Evolutionary conservation across 2,329 filamentous ascomycete genomes (phyloP).

Genomic region (Acrocalymma vagum): DNA sequence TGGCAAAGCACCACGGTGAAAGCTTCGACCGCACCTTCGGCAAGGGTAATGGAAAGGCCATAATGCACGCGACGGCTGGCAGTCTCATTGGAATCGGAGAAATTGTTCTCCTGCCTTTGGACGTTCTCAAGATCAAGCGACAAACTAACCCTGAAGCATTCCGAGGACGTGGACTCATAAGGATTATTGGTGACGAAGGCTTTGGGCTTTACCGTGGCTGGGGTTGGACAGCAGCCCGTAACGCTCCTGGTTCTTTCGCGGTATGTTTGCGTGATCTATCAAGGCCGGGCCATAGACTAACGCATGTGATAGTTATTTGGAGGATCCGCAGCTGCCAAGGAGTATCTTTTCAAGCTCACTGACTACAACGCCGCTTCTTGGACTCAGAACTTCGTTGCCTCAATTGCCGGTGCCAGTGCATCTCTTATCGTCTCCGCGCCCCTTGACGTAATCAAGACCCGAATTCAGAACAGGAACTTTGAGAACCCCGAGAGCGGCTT

Average conservation of each 20-base stretch:
- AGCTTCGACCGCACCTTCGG: conserved; percentile 91
- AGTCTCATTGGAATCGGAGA: conserved; percentile 97
- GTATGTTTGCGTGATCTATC: conserved; percentile 61
- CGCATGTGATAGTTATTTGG: conserved; percentile 77
- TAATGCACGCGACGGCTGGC: conserved; percentile 96
- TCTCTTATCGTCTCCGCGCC: conserved; percentile 98
- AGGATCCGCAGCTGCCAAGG: conserved; percentile 96
- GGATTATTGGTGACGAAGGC: conserved; percentile 91
- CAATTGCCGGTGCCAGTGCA: conserved; percentile 91
- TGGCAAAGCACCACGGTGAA: conserved; percentile 79
- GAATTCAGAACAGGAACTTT: conserved; percentile 97
- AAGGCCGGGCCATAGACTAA: conserved; percentile 18
- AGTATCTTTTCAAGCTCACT: conserved; percentile 86
- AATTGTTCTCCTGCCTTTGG: conserved; percentile 91
- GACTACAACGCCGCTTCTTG: conserved; percentile 97
- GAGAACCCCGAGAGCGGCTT: conserved; percentile 96
- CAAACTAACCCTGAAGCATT: conserved; percentile 99
- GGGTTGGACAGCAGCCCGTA: conserved; percentile 96
- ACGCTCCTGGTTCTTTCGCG: conserved; percentile 95
- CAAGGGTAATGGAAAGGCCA: conserved; percentile 96
- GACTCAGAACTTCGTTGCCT: conserved; percentile 97
- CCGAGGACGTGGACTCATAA: conserved; percentile 88
- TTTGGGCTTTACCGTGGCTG: conserved; percentile 96
- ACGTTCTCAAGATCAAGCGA: conserved; percentile 99
- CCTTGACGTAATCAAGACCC: conserved; percentile 97